These are phyloP conservation scores for Moesziomyces sp. DNA, from an alignment of 1,284 basidiomycete genomes.

Conservation along the genomic window DNA sequence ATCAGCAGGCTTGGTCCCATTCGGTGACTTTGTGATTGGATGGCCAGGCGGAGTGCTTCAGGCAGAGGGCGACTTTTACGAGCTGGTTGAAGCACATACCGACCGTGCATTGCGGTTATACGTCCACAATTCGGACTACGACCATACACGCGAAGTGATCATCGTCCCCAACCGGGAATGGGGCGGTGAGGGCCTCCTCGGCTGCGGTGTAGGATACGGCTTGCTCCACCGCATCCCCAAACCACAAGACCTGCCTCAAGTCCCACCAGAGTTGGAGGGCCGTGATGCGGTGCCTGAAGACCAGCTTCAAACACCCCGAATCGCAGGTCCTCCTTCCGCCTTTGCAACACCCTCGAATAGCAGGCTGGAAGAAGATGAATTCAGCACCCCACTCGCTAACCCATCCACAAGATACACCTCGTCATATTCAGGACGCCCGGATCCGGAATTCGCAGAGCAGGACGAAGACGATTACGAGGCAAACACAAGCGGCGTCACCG, in stretches of 20 bases:
- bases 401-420: conserved; percentile 8
- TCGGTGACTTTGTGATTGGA: conserved; percentile 88
- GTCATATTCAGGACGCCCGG: conserved; percentile 3
- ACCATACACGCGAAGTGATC: conserved; percentile 70
- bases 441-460: conserved; percentile 21
- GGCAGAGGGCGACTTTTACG: conserved; percentile 97
- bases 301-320: conserved; percentile 32
- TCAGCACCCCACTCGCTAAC: conserved; percentile 29
- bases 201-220: conserved; percentile 64
- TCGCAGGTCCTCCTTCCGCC: conserved; percentile 25
- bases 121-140: conserved; percentile 96
- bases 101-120: conserved; percentile 92
- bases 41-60: conserved; percentile 87
- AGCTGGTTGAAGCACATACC: conserved; percentile 90
- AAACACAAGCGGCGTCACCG: conserved; percentile 46
- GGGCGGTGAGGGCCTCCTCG: conserved; percentile 64
- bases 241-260: conserved; percentile 53
- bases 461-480: conserved; percentile 47
- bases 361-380: conserved; percentile 24
- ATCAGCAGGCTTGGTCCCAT: conserved; percentile 78
- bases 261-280: conserved; percentile 30
- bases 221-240: conserved; percentile 60
- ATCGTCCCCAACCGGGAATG: conserved; percentile 60
- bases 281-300: conserved; percentile 24
- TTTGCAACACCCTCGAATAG: conserved; percentile 21